phyloP scores from a whole-genome alignment of 2,329 filamentous ascomycete species.

The Microsporum ferrugineum region DNA sequence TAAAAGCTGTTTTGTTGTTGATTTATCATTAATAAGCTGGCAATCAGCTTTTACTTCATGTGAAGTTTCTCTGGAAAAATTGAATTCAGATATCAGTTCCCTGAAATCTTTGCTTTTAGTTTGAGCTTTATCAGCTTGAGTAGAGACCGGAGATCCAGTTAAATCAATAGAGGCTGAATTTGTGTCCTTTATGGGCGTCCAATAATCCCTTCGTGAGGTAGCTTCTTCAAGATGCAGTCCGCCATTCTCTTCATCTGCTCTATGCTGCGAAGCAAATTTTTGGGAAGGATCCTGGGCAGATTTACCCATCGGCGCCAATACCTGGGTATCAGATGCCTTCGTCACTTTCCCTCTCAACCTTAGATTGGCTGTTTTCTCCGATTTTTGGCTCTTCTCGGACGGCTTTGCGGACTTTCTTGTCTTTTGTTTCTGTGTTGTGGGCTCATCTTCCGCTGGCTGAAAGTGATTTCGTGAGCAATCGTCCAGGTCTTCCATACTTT shows the following conservation, averaged over 20 bases:
- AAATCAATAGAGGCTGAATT: slow-evolving; percentile 18
- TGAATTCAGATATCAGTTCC: slow-evolving; percentile 31
- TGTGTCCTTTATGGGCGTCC: slow-evolving; percentile 53
- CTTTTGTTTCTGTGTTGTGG: slow-evolving; percentile 11
- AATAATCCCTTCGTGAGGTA: slow-evolving; percentile 46
- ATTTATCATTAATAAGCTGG: slow-evolving; percentile 7
- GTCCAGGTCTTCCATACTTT: neutral
- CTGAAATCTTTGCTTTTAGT: slow-evolving; percentile 19
- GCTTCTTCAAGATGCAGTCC: slow-evolving; percentile 35
- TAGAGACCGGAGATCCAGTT: slow-evolving; percentile 7
- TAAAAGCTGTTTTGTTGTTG: slow-evolving; percentile 29
- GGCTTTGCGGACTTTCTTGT: slow-evolving; percentile 18
- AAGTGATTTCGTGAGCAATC: neutral
- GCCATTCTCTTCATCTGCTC: neutral
- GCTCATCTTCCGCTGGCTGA: neutral
- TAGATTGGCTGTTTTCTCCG: slow-evolving; percentile 22
- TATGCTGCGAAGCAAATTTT: neutral
- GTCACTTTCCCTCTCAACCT: slow-evolving; percentile 27
- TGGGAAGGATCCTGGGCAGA: too few species aligned
- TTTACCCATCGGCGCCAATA: slow-evolving; percentile 9
- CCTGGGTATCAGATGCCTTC: slow-evolving; percentile 20
- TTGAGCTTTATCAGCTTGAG: neutral
- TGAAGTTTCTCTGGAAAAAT: slow-evolving; percentile 7
- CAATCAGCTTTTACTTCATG: slow-evolving; percentile 14
- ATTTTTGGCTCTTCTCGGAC: slow-evolving; percentile 18